phyloP scores from a whole-genome alignment of 768 basidiomycete genomes.

The Termitomyces sp. region DNA sequence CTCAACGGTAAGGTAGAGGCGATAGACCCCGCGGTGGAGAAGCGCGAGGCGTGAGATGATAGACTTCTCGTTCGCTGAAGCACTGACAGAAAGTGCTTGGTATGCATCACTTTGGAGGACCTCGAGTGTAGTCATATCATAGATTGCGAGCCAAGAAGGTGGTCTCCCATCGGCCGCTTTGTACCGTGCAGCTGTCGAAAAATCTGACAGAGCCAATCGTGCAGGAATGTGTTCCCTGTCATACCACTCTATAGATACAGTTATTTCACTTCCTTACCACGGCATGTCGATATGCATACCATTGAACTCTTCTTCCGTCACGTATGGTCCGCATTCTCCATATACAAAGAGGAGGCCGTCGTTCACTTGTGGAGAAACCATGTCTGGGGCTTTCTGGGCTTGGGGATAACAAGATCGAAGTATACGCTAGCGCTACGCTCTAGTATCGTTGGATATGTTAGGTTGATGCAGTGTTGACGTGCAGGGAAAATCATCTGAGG shows the following conservation, averaged over 20 bases:
- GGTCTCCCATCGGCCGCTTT: constrained; percentile 23
- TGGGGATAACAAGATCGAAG: neutral
- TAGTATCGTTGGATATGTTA: neutral
- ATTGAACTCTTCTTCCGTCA: constrained; percentile 29
- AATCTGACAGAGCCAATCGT: constrained; percentile 27
- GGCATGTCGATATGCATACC: constrained; percentile 19
- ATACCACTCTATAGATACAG: constrained; percentile 29
- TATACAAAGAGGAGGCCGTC: constrained; percentile 31
- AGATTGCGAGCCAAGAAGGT: constrained; percentile 31
- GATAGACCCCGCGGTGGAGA: constrained; percentile 28
- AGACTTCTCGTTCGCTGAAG: constrained; percentile 24
- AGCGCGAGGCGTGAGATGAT: constrained; percentile 24
- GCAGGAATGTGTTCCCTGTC: constrained; percentile 32
- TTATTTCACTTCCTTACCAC: neutral
- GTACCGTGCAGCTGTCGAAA: constrained; percentile 28
- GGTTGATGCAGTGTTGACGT: neutral
- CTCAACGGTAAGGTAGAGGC: constrained; percentile 14
- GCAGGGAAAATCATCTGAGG: neutral
- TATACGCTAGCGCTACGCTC: neutral
- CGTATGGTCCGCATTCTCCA: constrained; percentile 24
- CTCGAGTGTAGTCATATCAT: constrained; percentile 25
- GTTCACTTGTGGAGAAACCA: neutral
- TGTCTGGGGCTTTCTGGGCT: neutral
- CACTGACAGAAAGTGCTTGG: constrained; percentile 21
- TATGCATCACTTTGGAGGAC: constrained; percentile 24